Evolutionary conservation across 306 rosid species (phyloP), one percentile per base, ranked within the genome.

Genomic region (Cicer pinnatifidum): DNA sequence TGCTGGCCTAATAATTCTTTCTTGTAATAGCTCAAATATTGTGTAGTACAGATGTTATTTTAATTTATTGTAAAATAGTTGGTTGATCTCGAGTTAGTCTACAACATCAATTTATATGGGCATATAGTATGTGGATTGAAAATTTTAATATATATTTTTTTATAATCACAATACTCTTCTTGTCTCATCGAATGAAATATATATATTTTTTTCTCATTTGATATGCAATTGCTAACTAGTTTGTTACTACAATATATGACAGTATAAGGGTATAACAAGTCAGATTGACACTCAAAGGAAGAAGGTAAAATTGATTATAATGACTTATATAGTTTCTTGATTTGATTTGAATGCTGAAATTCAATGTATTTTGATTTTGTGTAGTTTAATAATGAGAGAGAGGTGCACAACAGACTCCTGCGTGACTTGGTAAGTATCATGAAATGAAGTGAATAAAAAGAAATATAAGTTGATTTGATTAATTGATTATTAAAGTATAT

Each of bases 281-380:
- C 88, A 86, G 85, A 85, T 78, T 64, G 80, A 78, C 20, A 85
- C 88, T 3, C 85, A 81, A 59, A 84, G 80, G 85, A 92, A 84
- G 75, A 93, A 88, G 98, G 96, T 88, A 74, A 45, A 9, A 51
- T 1, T 63, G 12, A 15, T 38, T 44, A 40, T 28, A 28, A 28
- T 28, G 33, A 77, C 15, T 15, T 38, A 1, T 0, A 35, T 52
- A 15, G 11, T 53, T 61, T 12, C 7, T 45, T 71, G 57, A 57
- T 39, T 75, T 38, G 3, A 67, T 23, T 17, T 73, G 58, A 23
- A 51, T 37, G 53, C 59, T 80, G 48, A 33, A 19, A 11, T 75
- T 67, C 58, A 23, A 4, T 40, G 7, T 0, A 11, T 4, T 0
- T 53, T 28, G 4, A 28, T 10, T 15, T 1, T 6, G 51, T 82